Percentiles rank a stretch among this genome's conserved stretches.
These are phyloP conservation scores for Eragrostis tef DNA, from an alignment of 202 grass and related monocot species.

Conservation along the genomic window DNA sequence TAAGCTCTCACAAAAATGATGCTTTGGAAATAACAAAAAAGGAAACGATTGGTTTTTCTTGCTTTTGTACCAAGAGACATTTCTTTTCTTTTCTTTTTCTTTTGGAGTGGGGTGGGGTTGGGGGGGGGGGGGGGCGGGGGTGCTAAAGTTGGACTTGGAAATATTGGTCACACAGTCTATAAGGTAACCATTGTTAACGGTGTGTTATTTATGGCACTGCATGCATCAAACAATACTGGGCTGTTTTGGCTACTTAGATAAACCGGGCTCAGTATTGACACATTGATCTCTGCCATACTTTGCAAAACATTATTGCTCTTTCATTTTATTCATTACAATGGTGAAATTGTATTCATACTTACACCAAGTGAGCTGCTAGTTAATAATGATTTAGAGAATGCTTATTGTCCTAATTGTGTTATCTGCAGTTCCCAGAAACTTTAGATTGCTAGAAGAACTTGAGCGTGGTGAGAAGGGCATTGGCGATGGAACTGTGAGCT, in stretches of 20 bases:
- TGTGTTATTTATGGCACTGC: neutral
- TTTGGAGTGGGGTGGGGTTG: no score
- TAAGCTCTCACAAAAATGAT: constrained; percentile 26
- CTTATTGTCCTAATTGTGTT: constrained; percentile 43
- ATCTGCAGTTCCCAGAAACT: constrained; percentile 78
- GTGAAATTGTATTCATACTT: constrained; percentile 5
- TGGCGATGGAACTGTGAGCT: constrained; percentile 83
- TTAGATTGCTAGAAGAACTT: constrained; percentile 79
- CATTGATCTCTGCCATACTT: neutral
- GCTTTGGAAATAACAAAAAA: constrained; percentile 20
- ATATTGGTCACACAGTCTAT: neutral
- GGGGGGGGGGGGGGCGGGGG: no score
- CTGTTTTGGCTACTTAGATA: constrained; percentile 19
- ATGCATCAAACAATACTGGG: constrained; percentile 1
- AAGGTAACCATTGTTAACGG: no score
- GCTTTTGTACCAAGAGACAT: constrained; percentile 12
- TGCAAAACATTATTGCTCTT: neutral
- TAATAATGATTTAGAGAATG: constrained; percentile 18
- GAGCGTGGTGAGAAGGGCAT: constrained; percentile 83
- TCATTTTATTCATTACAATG: constrained; percentile 3
- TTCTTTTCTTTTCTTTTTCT: no score
- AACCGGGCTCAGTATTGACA: neutral
- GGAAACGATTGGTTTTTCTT: neutral
- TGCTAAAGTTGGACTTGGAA: no score
- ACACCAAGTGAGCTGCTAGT: neutral